Evolutionary conservation across 805 yeast species (phyloP).

Genomic region (Millerozyma miso): DNA sequence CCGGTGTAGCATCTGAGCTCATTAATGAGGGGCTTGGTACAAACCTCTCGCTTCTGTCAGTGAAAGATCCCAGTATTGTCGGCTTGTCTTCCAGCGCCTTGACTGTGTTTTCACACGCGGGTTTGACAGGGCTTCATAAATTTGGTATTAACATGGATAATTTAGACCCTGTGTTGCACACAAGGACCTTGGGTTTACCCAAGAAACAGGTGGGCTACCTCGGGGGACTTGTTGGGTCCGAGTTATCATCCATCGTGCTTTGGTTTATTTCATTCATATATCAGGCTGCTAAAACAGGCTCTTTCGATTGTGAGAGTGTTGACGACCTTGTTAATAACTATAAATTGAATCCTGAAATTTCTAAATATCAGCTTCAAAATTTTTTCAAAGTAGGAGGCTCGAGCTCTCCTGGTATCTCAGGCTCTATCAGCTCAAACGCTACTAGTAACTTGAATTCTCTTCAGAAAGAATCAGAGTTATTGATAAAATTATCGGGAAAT

Average conservation of each 20-base stretch:
- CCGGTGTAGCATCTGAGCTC: neutral
- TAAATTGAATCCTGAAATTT: constrained; percentile 4
- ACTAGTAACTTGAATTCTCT: neutral
- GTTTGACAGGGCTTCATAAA: constrained; percentile 4
- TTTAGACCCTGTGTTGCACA: constrained; percentile 1
- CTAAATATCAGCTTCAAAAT: neutral
- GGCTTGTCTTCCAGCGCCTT: constrained; percentile 3
- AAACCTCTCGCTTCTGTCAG: neutral
- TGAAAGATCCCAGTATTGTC: constrained; percentile 1
- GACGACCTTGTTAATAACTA: constrained; percentile 5
- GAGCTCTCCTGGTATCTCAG: neutral
- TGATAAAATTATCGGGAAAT: constrained; percentile 3
- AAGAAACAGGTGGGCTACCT: constrained; percentile 5
- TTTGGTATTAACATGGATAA: constrained; percentile 1
- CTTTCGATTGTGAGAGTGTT: constrained; percentile 6
- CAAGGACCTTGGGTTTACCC: constrained; percentile 4
- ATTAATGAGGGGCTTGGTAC: neutral
- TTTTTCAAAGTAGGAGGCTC: constrained; percentile 1
- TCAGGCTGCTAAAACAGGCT: constrained; percentile 6
- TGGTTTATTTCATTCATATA: constrained; percentile 9
- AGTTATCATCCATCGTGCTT: constrained; percentile 5
- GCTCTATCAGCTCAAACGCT: neutral
- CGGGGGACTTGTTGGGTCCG: constrained; percentile 5
- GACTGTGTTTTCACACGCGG: constrained; percentile 1
- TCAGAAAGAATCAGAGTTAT: neutral